These are phyloP conservation scores for Echeveria elegans DNA, from an alignment of 164 flowering plant species.

Conservation along the genomic window DNA sequence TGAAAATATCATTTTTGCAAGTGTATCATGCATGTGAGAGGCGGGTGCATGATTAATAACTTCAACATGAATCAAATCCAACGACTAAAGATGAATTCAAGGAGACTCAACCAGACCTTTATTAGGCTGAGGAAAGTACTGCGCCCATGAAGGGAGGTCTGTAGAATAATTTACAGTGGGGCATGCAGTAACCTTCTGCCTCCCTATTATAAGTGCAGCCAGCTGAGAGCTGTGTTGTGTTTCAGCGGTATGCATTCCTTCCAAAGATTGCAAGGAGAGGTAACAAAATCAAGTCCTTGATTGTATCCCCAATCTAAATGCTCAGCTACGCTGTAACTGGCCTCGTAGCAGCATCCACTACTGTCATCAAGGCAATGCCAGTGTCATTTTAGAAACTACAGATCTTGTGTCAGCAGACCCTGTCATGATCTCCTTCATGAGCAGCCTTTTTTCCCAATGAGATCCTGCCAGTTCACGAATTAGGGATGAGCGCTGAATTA, in stretches of 20 bases:
- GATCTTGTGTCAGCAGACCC: slow-evolving; percentile 99
- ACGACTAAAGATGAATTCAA: background rate
- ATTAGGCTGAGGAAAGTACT: slow-evolving; percentile 89
- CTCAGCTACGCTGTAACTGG: slow-evolving; percentile 95
- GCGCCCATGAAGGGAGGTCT: slow-evolving; percentile 97
- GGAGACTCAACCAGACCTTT: slow-evolving; percentile 40
- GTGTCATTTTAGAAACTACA: slow-evolving; percentile 94
- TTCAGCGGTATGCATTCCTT: slow-evolving; percentile 97
- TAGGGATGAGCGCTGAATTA: background rate
- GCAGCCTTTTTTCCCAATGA: slow-evolving; percentile 97
- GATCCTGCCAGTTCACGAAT: slow-evolving; percentile 50
- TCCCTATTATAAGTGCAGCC: slow-evolving; percentile 97
- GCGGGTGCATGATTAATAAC: background rate
- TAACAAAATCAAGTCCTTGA: slow-evolving; percentile 93
- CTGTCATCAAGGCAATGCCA: slow-evolving; percentile 96
- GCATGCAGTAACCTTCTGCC: slow-evolving; percentile 99
- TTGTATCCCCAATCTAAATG: slow-evolving; percentile 93
- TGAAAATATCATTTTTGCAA: background rate
- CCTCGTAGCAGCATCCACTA: slow-evolving; percentile 97
- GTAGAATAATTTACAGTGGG: slow-evolving; percentile 86
- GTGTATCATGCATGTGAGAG: background rate
- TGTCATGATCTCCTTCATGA: slow-evolving; percentile 99
- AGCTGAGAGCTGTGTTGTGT: slow-evolving; percentile 91
- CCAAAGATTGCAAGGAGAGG: slow-evolving; percentile 91
- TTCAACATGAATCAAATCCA: background rate